Evolutionary conservation across 2,329 filamentous ascomycete species (phyloP).

Genomic region (Phyllosticta ampelicida): DNA sequence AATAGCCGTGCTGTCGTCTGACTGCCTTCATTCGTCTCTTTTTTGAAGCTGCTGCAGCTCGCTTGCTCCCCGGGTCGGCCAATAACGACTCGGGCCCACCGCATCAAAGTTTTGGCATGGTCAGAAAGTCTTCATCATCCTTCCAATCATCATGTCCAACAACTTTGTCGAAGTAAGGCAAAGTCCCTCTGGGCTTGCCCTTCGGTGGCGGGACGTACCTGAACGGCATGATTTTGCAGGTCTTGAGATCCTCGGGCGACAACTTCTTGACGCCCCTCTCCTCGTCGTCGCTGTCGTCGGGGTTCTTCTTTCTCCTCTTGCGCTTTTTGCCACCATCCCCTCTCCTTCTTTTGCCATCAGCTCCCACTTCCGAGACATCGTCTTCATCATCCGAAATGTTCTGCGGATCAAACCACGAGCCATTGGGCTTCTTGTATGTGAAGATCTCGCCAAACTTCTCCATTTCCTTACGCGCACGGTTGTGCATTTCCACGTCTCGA

Average conservation of each 20-base stretch:
- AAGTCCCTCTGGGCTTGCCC: not conserved
- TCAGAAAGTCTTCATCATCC: not conserved
- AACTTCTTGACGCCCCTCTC: slow-evolving; percentile 1
- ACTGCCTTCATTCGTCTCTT: too few species aligned
- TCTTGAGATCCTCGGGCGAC: not conserved
- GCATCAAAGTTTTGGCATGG: not conserved
- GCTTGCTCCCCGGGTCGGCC: too few species aligned
- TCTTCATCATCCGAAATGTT: not conserved
- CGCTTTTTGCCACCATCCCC: not conserved
- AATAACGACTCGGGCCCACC: not conserved
- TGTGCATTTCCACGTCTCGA: not conserved
- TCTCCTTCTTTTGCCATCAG: not conserved
- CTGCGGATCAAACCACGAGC: not conserved
- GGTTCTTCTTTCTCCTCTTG: not conserved
- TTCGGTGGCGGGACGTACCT: slow-evolving; percentile 16
- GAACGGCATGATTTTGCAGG: slow-evolving; percentile 18
- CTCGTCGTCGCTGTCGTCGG: slow-evolving; percentile 1
- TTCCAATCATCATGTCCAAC: not conserved
- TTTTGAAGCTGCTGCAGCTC: too few species aligned
- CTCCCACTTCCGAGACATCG: not conserved
- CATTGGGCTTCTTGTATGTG: not conserved
- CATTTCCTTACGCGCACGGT: not conserved
- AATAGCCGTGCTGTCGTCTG: too few species aligned
- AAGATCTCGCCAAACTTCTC: not conserved
- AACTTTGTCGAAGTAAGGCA: not conserved